Evolutionary conservation across 495 filamentous ascomycete genomes (phyloP), one percentile per base, ranked within the genome.

Genomic region (Penicillium paradoxum): DNA sequence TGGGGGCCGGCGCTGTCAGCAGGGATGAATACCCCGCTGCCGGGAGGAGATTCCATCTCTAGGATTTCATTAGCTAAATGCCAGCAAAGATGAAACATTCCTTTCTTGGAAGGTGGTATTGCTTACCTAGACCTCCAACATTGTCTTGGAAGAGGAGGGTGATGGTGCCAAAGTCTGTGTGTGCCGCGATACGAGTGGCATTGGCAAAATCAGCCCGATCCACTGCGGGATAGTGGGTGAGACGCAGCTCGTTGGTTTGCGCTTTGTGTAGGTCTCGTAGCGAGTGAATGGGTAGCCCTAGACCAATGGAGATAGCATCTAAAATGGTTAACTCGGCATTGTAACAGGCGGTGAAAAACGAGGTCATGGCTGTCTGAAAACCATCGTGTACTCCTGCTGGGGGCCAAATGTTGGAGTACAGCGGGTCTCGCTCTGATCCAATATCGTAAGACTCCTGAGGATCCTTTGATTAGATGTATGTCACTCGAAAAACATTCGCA

Each of bases 121-220:
- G 38, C 38, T 27, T 41, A 24, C 38, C 66, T 0, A 76, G 56
- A 1, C 73, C 73, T 1, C 71, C 63, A 2, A 62, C 54, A 3
- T 5, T 17, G 36, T 75, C 70, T 43, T 73, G 73, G 41, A 72
- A 70, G 0, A 76, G 53, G 4, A 75, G 49, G 0, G 73, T 74
- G 34, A 75, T 55, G 0, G 66, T 59, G 0, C 73, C 71, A 37
- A 74, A 63, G 39, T 75, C 73, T 2, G 57, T 61, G 46, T 76
- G 73, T 7, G 24, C 24, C 24, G 24, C 24, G 24, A 27, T 27
- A 27, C 24, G 24, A 27, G 24, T 27, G 7, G 24, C 24, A 27
- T 27, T 27, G 8, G 67, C 19, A 24, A 40, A 21, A 2, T 41
- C 38, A 22, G 11, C 38, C 19, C 11, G 19, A 24, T 41, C 19